Evolutionary conservation across 1,139 yeast genomes (phyloP).

Genomic region (Diutina neorugosa): DNA sequence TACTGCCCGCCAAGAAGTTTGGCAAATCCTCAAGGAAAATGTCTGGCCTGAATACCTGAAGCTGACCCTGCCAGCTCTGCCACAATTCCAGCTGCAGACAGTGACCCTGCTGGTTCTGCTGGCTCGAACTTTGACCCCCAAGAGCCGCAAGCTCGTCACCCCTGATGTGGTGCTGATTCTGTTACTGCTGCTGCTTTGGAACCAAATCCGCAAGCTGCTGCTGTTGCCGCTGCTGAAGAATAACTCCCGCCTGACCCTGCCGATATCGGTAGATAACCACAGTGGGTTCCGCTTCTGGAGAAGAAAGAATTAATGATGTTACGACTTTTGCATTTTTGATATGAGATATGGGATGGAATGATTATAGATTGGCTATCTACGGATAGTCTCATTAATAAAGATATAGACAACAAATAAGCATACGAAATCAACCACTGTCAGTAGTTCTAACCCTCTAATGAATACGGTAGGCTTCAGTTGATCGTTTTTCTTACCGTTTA

Average conservation of each 20-base stretch:
- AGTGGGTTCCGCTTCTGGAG: constrained; percentile 8
- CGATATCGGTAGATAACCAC: constrained; percentile 6
- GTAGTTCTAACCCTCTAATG: neutral
- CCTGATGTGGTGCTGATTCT: constrained; percentile 5
- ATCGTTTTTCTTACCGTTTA: neutral
- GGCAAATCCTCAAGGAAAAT: constrained; percentile 9
- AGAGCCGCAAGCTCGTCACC: constrained; percentile 19
- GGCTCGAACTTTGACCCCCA: constrained; percentile 15
- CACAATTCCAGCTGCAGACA: constrained; percentile 5
- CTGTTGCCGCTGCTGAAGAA: constrained; percentile 5
- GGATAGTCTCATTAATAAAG: neutral
- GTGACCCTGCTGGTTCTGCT: constrained; percentile 8
- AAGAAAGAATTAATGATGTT: constrained; percentile 6
- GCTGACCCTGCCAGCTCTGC: constrained; percentile 3
- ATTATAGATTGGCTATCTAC: neutral
- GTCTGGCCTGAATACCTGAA: constrained; percentile 7
- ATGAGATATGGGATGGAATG: neutral
- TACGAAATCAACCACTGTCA: neutral
- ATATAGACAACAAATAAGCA: neutral
- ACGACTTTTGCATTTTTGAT: neutral
- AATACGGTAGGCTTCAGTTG: neutral
- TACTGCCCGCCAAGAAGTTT: constrained; percentile 8
- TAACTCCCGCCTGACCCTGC: constrained; percentile 5
- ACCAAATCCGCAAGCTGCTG: constrained; percentile 6
- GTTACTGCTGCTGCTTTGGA: constrained; percentile 7